Evolutionary conservation across 768 basidiomycete species (phyloP).

Genomic region (Tylopilus plumbeoviolaceoides): DNA sequence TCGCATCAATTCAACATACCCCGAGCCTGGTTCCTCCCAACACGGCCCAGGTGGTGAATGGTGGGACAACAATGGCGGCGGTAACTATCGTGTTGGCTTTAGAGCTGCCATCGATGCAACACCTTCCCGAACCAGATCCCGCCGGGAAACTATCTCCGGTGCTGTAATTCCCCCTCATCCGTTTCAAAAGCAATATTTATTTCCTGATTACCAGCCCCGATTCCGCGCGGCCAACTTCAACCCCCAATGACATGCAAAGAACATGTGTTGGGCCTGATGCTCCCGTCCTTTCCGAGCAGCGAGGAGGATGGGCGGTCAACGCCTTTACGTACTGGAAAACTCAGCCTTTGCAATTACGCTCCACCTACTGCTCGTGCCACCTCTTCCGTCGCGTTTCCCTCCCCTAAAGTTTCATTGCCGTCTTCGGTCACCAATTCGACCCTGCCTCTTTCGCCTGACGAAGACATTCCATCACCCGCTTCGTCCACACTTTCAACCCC

Average conservation of each 20-base stretch:
- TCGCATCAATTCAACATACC: constrained; percentile 23
- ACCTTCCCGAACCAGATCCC: constrained; percentile 1
- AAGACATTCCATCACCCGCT: constrained; percentile 20
- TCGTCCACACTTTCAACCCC: constrained; percentile 30
- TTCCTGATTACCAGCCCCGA: constrained; percentile 5
- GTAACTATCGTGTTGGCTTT: constrained; percentile 79
- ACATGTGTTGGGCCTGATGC: constrained; percentile 6
- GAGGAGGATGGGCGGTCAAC: background rate
- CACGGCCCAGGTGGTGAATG: constrained; percentile 61
- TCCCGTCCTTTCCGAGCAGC: background rate
- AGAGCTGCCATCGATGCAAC: constrained; percentile 10
- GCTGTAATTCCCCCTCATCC: background rate
- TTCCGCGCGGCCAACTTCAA: background rate
- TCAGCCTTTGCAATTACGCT: constrained; percentile 32
- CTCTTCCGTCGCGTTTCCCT: constrained; percentile 2
- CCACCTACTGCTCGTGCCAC: constrained; percentile 20
- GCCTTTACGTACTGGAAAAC: constrained; percentile 15
- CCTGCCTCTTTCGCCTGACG: background rate
- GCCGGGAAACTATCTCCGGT: constrained; percentile 24
- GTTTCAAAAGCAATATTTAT: background rate
- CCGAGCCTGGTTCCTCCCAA: constrained; percentile 13
- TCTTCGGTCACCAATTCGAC: background rate
- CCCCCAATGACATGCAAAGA: constrained; percentile 9
- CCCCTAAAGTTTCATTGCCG: background rate
- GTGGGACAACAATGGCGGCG: constrained; percentile 88